Conservation (phyloP, 2,329 filamentous ascomycete genomes). For the Venturia nashicola region DNA sequence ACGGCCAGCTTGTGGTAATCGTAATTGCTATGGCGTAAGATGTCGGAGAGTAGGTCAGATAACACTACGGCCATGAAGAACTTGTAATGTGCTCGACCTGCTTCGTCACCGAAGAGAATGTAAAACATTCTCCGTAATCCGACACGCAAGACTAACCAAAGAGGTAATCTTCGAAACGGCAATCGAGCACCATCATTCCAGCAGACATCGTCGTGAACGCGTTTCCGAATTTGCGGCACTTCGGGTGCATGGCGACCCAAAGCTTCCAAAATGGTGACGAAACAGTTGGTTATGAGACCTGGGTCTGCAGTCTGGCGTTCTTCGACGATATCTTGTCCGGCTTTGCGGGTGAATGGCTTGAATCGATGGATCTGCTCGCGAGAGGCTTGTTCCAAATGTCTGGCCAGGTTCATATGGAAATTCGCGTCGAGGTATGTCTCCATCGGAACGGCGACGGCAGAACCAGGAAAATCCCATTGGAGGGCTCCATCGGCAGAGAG, state of each 20-base stretch:
- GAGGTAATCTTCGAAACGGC: conserved; percentile 51
- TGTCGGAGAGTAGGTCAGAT: conserved; percentile 33
- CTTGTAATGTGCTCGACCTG: conserved; percentile 44
- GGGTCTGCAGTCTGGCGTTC: conserved; percentile 46
- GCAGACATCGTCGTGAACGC: conserved; percentile 50
- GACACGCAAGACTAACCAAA: conserved; percentile 52
- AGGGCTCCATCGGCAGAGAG: conserved; percentile 40
- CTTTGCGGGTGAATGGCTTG: conserved; percentile 40
- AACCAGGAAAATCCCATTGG: conserved; percentile 47
- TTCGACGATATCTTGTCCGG: conserved; percentile 37
- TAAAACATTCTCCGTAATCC: conserved; percentile 40
- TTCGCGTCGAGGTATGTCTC: conserved; percentile 22
- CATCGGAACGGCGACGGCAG: conserved; percentile 34
- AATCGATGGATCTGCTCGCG: conserved; percentile 39
- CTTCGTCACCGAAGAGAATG: conserved; percentile 24
- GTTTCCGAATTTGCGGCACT: conserved; percentile 36
- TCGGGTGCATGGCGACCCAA: conserved; percentile 31
- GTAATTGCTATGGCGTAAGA: conserved; percentile 13
- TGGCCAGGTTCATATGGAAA: conserved; percentile 39
- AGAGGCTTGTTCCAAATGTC: conserved; percentile 39
- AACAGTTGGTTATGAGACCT: conserved; percentile 43
- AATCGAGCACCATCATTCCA: conserved; percentile 29
- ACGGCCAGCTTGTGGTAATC: conserved; percentile 25
- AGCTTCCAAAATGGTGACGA: conserved; percentile 48
- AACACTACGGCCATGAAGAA: conserved; percentile 39